Percentiles rank a stretch among this genome's conserved stretches.
Evolutionary conservation across 2,329 filamentous ascomycete genomes (phyloP).

Genomic region (Helotiales sp.): DNA sequence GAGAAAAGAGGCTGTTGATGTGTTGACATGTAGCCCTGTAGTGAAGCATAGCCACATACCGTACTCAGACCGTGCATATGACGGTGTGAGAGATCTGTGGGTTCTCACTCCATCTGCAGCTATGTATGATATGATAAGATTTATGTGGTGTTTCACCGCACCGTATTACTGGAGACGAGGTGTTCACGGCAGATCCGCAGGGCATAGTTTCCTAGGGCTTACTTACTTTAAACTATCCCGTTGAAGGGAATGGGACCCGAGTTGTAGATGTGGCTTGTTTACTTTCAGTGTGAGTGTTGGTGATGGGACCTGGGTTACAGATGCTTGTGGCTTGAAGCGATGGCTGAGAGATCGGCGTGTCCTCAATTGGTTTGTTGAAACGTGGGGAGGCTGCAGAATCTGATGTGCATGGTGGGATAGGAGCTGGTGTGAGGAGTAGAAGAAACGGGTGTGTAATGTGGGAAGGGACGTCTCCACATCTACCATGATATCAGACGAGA

Average conservation of each 20-base stretch:
- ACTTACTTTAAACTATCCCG: conserved; percentile 16
- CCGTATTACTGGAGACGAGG: conserved; percentile 28
- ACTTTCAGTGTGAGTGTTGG: neutral
- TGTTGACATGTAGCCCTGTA: conserved; percentile 13
- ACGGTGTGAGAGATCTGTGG: conserved; percentile 29
- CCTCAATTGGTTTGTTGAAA: conserved; percentile 28
- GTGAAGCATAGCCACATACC: conserved; percentile 30
- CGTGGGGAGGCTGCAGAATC: neutral
- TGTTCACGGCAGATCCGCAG: conserved; percentile 26
- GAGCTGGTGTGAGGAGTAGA: neutral
- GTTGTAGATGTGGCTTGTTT: conserved; percentile 19
- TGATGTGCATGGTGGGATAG: neutral
- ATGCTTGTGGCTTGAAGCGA: conserved; percentile 26
- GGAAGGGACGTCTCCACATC: neutral
- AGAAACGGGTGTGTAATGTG: neutral
- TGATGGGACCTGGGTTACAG: neutral
- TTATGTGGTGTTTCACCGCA: conserved; percentile 1
- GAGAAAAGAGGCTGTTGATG: neutral
- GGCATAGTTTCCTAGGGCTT: conserved; percentile 31
- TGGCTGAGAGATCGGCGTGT: conserved; percentile 34
- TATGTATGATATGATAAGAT: conserved; percentile 30
- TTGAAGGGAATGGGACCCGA: neutral
- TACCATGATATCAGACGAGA: neutral
- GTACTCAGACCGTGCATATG: conserved; percentile 27
- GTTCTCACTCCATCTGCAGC: conserved; percentile 4